Percentiles rank a stretch among this genome's conserved stretches.
phyloP scores from a whole-genome alignment of 1,139 yeast species.

The Taphrina communis region DNA sequence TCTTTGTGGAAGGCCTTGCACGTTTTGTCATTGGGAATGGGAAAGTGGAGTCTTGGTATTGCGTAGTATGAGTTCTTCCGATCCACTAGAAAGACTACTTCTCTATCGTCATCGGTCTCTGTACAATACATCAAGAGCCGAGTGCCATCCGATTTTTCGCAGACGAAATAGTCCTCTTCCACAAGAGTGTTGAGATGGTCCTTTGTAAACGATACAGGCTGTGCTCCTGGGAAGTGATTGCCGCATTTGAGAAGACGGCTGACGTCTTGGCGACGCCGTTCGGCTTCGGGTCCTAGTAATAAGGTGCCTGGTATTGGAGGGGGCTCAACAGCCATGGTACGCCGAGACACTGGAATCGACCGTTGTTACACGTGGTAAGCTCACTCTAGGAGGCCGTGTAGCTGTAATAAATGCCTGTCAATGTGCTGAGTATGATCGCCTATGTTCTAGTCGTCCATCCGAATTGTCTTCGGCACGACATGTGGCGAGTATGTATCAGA shows the following conservation, averaged over 20 bases:
- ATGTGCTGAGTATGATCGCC: too few relatives aligned
- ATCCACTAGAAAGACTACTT: constrained; percentile 69
- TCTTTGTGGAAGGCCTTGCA: constrained; percentile 64
- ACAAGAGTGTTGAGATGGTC: constrained; percentile 67
- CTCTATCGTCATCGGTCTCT: constrained; percentile 56
- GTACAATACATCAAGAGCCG: constrained; percentile 81
- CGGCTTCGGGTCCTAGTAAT: constrained; percentile 27
- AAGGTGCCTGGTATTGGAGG: constrained; percentile 33
- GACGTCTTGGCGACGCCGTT: constrained; percentile 15
- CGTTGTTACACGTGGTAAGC: too few relatives aligned
- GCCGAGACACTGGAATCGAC: not conserved
- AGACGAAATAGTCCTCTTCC: constrained; percentile 71
- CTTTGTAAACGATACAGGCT: constrained; percentile 88
- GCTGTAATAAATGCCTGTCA: too few relatives aligned
- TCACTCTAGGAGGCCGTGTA: too few relatives aligned
- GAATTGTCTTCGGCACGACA: too few relatives aligned
- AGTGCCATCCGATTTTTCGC: constrained; percentile 95
- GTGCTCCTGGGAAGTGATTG: constrained; percentile 65
- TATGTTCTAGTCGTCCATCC: too few relatives aligned
- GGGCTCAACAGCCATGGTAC: constrained; percentile 28
- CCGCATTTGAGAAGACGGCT: constrained; percentile 24
- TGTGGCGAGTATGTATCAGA: too few relatives aligned
- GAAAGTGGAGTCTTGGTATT: constrained; percentile 79
- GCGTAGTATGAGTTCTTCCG: constrained; percentile 85
- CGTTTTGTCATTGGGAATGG: constrained; percentile 58